phyloP scores from a whole-genome alignment of 768 basidiomycete genomes.

The Russula lepida region DNA sequence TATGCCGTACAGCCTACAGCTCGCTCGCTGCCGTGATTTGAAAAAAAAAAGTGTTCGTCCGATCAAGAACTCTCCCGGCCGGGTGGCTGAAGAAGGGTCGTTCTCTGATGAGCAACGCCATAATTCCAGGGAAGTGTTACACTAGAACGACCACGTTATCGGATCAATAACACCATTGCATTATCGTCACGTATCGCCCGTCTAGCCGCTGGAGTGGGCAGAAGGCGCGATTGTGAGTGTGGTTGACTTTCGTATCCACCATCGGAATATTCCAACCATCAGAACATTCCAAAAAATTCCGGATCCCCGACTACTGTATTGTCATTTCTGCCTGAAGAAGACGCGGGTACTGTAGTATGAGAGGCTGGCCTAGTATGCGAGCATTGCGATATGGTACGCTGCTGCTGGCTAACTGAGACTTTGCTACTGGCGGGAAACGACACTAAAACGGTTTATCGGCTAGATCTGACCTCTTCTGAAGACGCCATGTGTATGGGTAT shows the following conservation, averaged over 20 bases:
- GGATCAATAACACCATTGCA: too few relatives aligned
- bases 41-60: neutral
- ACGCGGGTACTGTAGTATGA: neutral
- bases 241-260: neutral
- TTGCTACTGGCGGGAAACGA: too few relatives aligned
- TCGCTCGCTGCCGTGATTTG: neutral
- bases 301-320: neutral
- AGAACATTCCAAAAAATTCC: neutral
- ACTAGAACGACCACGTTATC: neutral
- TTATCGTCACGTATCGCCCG: neutral
- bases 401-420: neutral
- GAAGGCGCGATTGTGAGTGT: neutral
- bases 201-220: neutral
- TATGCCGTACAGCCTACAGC: neutral
- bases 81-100: neutral
- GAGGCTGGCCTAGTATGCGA: too few relatives aligned
- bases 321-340: neutral
- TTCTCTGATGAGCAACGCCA: neutral
- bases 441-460: too few relatives aligned
- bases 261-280: neutral
- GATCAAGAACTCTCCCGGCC: neutral
- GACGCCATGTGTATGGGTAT: too few relatives aligned
- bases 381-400: too few relatives aligned
- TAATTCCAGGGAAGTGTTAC: neutral
- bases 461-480: too few relatives aligned